Evolutionary conservation across 1,284 basidiomycete species (phyloP), one percentile per base, ranked within the genome.

Genomic region (Pseudozyma flocculosa): DNA sequence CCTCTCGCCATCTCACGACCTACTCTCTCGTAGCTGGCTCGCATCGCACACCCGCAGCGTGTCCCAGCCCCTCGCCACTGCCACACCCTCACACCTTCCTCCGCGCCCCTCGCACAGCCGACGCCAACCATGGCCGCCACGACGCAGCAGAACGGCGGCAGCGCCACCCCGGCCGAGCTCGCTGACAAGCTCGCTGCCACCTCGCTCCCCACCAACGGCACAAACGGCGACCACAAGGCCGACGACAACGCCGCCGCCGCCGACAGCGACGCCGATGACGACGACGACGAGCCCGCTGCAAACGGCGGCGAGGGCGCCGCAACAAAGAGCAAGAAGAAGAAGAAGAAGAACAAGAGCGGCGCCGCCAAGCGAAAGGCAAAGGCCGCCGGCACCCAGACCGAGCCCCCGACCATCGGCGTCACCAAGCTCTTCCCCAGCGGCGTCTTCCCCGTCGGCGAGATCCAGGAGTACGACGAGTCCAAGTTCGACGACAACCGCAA

Each of bases 331-430:
- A 52, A 52, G 29, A 62, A 61, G 42, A 67, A 73, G 61, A 90
- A 89, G 79, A 90, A 90, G 83, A 96, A 95, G 79, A 95, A 95
- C 83, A 92, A 90, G 80, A 94, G 92, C 80, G 79, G 78, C 61
- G 70, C 68, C 51, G 73, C 72, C 24, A 68, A 67, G 43, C 57
- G 54, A 19, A 70, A 68, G 61, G 62, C 61, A 32, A 72, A 68
- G 50, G 47, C 53, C 26, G 54, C 48, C 2, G 23, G 30, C 32
- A 29, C 50, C 18, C 64, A 17, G 42, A 86, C 86, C n/a, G 90
- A 93, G 47, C 95, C 95, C 19, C 94, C 94, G n/a, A 85, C 90
- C 18, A 82, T 95, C 19, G 91, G 90, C 3, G 79, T 98, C 63
- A 88, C 88, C 59, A 93, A 92, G 78, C 84, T 98, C 61, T 98